Evolutionary conservation across 2,329 filamentous ascomycete genomes (phyloP).

Genomic region (Diaporthe citriasiana): DNA sequence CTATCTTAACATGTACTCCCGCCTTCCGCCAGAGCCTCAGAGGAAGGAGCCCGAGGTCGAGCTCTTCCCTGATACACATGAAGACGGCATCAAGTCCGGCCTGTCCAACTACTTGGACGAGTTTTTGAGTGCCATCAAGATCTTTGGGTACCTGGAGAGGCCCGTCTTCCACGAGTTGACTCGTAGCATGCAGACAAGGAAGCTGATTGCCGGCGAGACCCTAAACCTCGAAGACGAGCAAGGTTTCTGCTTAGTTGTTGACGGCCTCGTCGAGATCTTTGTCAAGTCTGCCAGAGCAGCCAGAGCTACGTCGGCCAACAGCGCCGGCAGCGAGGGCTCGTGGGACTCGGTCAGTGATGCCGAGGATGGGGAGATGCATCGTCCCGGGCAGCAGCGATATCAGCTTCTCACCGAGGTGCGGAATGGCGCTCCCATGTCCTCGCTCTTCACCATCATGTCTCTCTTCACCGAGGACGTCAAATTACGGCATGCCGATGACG

Average conservation of each 20-base stretch:
- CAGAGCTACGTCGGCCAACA: slow-evolving; percentile 57
- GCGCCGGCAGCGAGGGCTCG: slow-evolving; percentile 60
- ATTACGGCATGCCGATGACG: slow-evolving; percentile 79
- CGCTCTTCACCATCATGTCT: slow-evolving; percentile 95
- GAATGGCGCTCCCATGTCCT: slow-evolving; percentile 98
- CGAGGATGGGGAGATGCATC: slow-evolving; percentile 75
- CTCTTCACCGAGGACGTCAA: slow-evolving; percentile 96
- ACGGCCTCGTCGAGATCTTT: slow-evolving; percentile 96
- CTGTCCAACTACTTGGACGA: slow-evolving; percentile 98
- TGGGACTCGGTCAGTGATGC: slow-evolving; percentile 60
- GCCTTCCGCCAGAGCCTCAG: slow-evolving; percentile 92
- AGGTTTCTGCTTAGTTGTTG: slow-evolving; percentile 96
- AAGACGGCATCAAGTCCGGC: slow-evolving; percentile 89
- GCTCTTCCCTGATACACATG: slow-evolving; percentile 92
- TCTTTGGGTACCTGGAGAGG: slow-evolving; percentile 96
- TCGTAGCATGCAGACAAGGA: slow-evolving; percentile 96
- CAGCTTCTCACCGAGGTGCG: slow-evolving; percentile 97
- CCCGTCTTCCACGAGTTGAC: slow-evolving; percentile 98
- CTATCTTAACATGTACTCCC: slow-evolving; percentile 96
- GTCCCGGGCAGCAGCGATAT: slow-evolving; percentile 83
- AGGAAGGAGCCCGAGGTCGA: slow-evolving; percentile 96
- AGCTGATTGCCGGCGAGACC: slow-evolving; percentile 95
- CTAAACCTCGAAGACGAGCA: slow-evolving; percentile 97
- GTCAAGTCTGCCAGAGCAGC: slow-evolving; percentile 84
- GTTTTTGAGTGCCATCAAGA: slow-evolving; percentile 98